Base-by-base conservation (phyloP, 2,329 filamentous ascomycete genomes). In the Bipolaris oryzae region DNA sequence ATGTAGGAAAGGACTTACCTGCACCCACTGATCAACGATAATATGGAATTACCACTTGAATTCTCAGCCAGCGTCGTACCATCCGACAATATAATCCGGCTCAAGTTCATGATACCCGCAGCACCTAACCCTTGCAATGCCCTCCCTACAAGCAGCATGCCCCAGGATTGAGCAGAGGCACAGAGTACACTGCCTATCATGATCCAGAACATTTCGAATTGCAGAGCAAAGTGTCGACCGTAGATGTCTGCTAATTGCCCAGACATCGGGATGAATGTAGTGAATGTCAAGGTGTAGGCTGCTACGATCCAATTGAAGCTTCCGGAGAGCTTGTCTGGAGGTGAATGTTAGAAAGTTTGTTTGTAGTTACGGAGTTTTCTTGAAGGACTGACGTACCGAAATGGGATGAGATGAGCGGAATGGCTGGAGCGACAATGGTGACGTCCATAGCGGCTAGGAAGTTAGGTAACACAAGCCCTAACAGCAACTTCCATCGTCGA, bases 41-140 rank as follows among this genome's bases (percentile, higher is more conserved):
- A 96, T 75, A n/a, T 87, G 79, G 46, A 84, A 70, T 62, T 84
- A 81, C 67, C 94, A 89, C 69, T 88, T 85, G 55, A 96, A 80
- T 60, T 93, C 85, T 76, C 88, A 88, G 71, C 93, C 90, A 79
- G 72, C 0, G 82, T 83, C 5, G 90, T 86, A 55, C 84, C 84
- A 66, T 89, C 87, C 0, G 87, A 84, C 11, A 90, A 77, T n/a
- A 89, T 82, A 6, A 86, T 84, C 42, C 84, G 82, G 28, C 86
- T 83, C 33, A 85, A 75, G 34, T 87, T 86, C 62, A 84, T 81
- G 15, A 89, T 77, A 0, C 87, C 88, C 0, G 87, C 84, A 31
- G 84, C 83, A 4, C 84, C 83, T 1, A 87, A 68, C 10, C 87
- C 87, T 67, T 89, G 87, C 1, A 90, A 73, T 0, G 82, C 86